Evolutionary conservation across 2,329 filamentous ascomycete genomes (phyloP).

Genomic region (Lecanoromycetidae sp.): DNA sequence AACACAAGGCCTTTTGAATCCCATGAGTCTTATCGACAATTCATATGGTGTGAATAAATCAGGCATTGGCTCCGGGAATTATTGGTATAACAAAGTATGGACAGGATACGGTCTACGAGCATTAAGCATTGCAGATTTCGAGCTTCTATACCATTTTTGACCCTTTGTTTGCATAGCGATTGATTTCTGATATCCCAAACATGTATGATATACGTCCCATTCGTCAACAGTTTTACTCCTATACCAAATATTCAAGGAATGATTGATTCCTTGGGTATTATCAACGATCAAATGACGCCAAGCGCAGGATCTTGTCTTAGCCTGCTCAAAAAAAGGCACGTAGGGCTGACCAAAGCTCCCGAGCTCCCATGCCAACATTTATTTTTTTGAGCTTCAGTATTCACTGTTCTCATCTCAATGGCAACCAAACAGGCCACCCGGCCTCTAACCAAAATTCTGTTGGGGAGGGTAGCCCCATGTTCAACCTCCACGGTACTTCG

Average conservation of each 20-base stretch:
- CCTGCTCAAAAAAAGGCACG: neutral
- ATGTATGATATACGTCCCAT: too few species aligned
- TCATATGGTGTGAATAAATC: neutral
- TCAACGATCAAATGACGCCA: too few species aligned
- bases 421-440: constrained; percentile 1
- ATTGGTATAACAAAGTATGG: neutral
- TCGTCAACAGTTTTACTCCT: too few species aligned
- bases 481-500: neutral
- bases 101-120: neutral
- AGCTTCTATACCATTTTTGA: too few species aligned
- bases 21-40: neutral
- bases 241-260: too few species aligned
- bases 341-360: constrained; percentile 10
- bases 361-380: neutral
- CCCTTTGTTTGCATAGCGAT: too few species aligned
- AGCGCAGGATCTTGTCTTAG: too few species aligned
- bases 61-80: neutral
- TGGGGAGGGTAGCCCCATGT: neutral
- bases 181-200: too few species aligned
- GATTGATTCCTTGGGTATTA: too few species aligned
- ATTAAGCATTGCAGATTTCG: neutral
- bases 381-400: too few species aligned
- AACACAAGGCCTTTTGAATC: neutral
- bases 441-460: neutral
- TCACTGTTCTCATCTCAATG: constrained; percentile 3